These are phyloP conservation scores for Symbiodinium pilosum DNA, from an alignment of 73 alveolate genomes.

Conservation along the genomic window DNA sequence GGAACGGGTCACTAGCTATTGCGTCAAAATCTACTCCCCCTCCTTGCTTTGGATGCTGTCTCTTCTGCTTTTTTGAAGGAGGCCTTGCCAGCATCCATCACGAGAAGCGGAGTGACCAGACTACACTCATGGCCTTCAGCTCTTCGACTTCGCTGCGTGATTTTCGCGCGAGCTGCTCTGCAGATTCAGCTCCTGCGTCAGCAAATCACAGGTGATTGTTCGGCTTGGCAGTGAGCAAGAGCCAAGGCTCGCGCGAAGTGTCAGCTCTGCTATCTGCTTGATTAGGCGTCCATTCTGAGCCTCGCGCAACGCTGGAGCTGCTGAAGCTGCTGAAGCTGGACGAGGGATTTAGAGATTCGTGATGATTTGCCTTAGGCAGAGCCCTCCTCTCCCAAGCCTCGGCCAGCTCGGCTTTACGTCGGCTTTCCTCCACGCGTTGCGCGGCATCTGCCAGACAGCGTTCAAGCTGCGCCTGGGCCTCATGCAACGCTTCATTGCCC, in stretches of 20 bases:
- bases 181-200: conserved; percentile 39
- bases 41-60: conserved; percentile 63
- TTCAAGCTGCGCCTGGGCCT: conserved; percentile 91
- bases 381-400: background rate
- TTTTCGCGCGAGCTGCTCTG: conserved; percentile 27
- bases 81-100: background rate
- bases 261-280: background rate
- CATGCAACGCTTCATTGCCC: no score
- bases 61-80: conserved; percentile 41
- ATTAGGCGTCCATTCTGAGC: background rate
- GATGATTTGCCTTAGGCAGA: no score
- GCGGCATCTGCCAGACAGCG: conserved; percentile 38
- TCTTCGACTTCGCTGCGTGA: conserved; percentile 32
- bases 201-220: background rate
- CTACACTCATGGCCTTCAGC: conserved; percentile 31
- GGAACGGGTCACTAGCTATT: background rate
- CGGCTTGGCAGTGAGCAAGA: background rate
- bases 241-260: background rate
- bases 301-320: background rate
- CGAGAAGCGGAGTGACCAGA: background rate
- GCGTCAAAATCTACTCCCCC: background rate
- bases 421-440: conserved; percentile 35
- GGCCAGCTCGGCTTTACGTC: conserved; percentile 24
- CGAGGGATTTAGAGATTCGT: no score
- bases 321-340: no score